These are phyloP conservation scores for Tylopilus subfusipes DNA, from an alignment of 768 basidiomycete species.

Conservation along the genomic window DNA sequence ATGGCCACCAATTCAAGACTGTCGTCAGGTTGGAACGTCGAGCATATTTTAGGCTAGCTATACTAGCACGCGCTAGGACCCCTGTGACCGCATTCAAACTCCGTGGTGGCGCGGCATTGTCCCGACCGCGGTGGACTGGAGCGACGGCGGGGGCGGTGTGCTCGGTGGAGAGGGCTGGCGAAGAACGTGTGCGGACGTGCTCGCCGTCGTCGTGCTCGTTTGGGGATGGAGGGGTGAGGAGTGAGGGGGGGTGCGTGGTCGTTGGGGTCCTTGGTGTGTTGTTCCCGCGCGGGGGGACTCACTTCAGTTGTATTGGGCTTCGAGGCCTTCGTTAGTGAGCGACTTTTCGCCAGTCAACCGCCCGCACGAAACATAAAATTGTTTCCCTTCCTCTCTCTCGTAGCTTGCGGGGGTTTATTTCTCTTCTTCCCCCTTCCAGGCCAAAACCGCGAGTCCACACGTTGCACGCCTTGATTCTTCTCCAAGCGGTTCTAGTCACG, in stretches of 20 bases:
- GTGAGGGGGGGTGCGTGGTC: constrained; percentile 2
- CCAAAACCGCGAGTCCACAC: constrained; percentile 18
- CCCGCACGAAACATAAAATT: constrained; percentile 29
- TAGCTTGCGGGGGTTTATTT: constrained; percentile 26
- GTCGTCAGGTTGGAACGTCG: not conserved
- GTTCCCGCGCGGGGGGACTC: constrained; percentile 36
- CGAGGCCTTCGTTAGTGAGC: constrained; percentile 26
- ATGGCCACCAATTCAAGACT: not conserved
- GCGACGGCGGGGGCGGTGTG: not conserved
- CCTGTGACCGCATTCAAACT: constrained; percentile 31
- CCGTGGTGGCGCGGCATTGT: constrained; percentile 17
- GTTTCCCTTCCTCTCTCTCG: constrained; percentile 22
- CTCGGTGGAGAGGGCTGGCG: not conserved
- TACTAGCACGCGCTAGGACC: constrained; percentile 28
- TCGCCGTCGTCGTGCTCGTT: constrained; percentile 1
- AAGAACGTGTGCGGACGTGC: not conserved
- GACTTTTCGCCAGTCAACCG: constrained; percentile 28
- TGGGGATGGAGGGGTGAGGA: not conserved
- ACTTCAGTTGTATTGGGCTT: constrained; percentile 29
- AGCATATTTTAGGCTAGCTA: too few relatives aligned
- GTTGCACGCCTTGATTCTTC: constrained; percentile 20
- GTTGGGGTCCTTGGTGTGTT: constrained; percentile 28
- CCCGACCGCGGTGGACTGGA: not conserved
- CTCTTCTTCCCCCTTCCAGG: constrained; percentile 16
- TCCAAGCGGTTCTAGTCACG: constrained; percentile 30